Base-by-base conservation (phyloP, 2,329 filamentous ascomycete genomes). In the Ophiocordyceps camponoti-rufipedis region DNA sequence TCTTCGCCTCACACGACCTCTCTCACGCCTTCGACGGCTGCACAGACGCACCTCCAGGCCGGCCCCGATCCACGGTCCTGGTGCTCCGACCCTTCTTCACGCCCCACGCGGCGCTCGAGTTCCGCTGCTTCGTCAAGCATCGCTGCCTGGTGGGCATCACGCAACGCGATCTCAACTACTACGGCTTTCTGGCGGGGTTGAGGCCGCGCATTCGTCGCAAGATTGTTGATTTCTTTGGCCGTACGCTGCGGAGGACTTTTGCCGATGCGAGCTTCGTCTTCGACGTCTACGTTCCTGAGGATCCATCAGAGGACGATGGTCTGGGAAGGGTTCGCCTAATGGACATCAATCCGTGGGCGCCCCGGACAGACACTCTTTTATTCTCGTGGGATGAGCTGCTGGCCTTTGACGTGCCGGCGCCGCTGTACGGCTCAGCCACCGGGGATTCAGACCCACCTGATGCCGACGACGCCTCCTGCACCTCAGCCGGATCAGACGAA, bases 321-420 rank as follows among this genome's bases (percentile, higher is more conserved):
- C 74, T 93, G 46, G 77, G 85, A 43, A 72, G 76, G 43, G 84
- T 93, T 2, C 83, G 87, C 66, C 68, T 98, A 11, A 81, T 98
- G 43, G 91, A 98, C 58, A 83, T 98, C 56, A 96, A 96, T 56
- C 86, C 91, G 0, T 98, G 89, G 85, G 89, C 89, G 1, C 75
- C 78, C 40, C 71, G 85, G 48, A 98, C 91, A 0, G 91, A 98
- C 64, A 82, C 85, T 5, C 62, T 96, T 41, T 69, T 95, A 1
- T 98, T 94, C 59, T 81, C 79, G 41, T 98, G 91, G 91, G 60
- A 82, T 49, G 89, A 96, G 64, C 70, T 98, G 39, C 67, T 96
- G 48, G 78, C 75, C 0, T 74, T 85, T 65, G 70, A 78, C 33
- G 76, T 83, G 9, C 72, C 75, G 1, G 60, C 63, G 41, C 73